phyloP scores from a whole-genome alignment of 163 green algal species.

The Scenedesmus sp. region DNA sequence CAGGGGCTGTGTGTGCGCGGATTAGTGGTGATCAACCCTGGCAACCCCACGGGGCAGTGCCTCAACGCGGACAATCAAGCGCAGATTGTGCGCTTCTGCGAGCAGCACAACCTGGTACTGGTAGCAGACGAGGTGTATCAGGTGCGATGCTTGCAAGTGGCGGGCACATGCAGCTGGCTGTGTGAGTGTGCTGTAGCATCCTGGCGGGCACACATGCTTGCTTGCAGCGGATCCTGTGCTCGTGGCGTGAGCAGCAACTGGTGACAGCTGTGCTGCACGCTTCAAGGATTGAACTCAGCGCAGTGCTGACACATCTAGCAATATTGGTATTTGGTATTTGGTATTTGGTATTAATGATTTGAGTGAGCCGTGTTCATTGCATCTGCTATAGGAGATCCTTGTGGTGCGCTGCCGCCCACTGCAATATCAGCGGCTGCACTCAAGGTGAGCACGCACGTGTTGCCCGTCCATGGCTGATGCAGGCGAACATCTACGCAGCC shows the following conservation, averaged over 20 bases:
- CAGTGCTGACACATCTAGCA: too few species aligned
- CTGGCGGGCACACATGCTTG: background rate
- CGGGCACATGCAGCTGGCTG: background rate
- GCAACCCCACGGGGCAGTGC: slow-evolving; percentile 91
- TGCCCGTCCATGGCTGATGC: too few species aligned
- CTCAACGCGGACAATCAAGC: slow-evolving; percentile 77
- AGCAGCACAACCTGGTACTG: slow-evolving; percentile 83
- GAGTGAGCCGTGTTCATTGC: too few species aligned
- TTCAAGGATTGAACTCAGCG: too few species aligned
- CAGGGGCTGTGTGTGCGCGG: slow-evolving; percentile 60
- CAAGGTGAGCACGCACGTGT: too few species aligned
- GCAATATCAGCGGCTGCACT: too few species aligned
- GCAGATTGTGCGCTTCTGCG: slow-evolving; percentile 82
- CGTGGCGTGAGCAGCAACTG: too few species aligned
- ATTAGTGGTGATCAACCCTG: slow-evolving; percentile 96
- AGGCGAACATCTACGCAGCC: slow-evolving; percentile 86
- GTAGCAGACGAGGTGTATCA: slow-evolving; percentile 96
- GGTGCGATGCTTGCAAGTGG: slow-evolving; percentile 1
- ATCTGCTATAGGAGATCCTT: too few species aligned
- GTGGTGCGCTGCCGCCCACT: too few species aligned
- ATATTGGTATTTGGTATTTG: too few species aligned
- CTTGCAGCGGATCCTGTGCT: background rate
- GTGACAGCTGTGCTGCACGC: too few species aligned
- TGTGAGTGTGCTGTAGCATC: background rate
- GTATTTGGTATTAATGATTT: too few species aligned